Evolutionary conservation across 768 basidiomycete species (phyloP), one percentile per base, ranked within the genome.

Genomic region (Xerocomellus chrysenteron): DNA sequence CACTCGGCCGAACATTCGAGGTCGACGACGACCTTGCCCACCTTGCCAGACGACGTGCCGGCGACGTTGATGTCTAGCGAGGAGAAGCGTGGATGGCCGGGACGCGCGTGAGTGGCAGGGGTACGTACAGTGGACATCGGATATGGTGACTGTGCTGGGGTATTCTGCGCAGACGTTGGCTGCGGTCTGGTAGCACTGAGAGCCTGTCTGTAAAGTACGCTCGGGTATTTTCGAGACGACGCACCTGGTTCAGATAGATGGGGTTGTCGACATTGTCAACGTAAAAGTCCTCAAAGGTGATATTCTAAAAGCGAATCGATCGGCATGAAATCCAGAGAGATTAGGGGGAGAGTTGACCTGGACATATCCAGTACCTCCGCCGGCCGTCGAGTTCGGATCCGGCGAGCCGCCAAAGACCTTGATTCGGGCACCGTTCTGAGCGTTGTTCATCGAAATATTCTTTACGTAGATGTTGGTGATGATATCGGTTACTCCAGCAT

Each of bases 401-500:
- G 78, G 75, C 28, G 72, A 74, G 0, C 78, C 80, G 5, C 77
- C 78, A 56, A 80, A 82, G 5, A 77, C 77, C 65, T 82, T 82
- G 71, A 81, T 80, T n/a, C 78, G 74, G 0, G 78, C 79, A 2
- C 79, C 80, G 55, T 81, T 79, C 59, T 78, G 68, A 3, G 78
- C 76, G 44, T 80, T 77, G 26, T 71, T 59, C 76, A 80, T 79
- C 24, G 71, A 69, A 36, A 81, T 66, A 54, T 80, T 76, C 28
- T 67, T 65, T 36, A 74, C 77, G 26, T 64, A 70, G 47, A 81
- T 68, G 63, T 81, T 77, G 26, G 73, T 73, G 30, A 79, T 77
- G 47, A 80, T 77, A 43, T 80, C 78, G 24, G 67, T 72, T 56
- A 70, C 68, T 7, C 73, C 70, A 2, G 75, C 70, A 50, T 73